Percentiles rank a stretch among this genome's conserved stretches.
Evolutionary conservation across 176 grass and related monocot species (phyloP).

Genomic region (Coix lacrymajobi): DNA sequence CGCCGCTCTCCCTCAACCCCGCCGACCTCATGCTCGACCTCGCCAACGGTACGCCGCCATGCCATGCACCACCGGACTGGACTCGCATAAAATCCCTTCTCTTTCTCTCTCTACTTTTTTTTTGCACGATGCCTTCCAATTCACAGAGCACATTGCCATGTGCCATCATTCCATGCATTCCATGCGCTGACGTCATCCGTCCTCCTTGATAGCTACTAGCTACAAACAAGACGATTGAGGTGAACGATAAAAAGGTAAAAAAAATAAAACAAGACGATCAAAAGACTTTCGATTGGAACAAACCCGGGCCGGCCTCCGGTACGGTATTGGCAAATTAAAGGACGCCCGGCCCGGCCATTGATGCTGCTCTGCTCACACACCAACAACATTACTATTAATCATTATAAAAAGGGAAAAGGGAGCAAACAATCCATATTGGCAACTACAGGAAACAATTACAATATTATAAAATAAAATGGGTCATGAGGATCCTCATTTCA

Average conservation of each 20-base stretch:
- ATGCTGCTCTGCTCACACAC: not conserved
- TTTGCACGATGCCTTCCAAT: slow-evolving; percentile 41
- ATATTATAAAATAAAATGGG: not conserved
- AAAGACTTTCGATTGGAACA: not conserved
- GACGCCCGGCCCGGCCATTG: too few species aligned
- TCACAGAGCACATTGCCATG: slow-evolving; percentile 38
- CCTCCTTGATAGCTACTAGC: not conserved
- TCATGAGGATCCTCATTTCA: not conserved
- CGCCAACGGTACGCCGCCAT: slow-evolving; percentile 58
- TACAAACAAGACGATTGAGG: not conserved
- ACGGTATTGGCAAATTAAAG: too few species aligned
- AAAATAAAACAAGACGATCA: not conserved
- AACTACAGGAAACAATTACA: not conserved
- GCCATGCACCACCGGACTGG: not conserved
- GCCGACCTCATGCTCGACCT: slow-evolving; percentile 98
- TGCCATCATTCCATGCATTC: slow-evolving; percentile 4
- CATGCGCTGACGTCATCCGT: slow-evolving; percentile 1
- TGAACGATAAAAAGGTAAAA: not conserved
- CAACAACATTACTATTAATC: not conserved
- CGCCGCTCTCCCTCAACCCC: slow-evolving; percentile 75
- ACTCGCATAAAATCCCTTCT: not conserved
- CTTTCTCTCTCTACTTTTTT: not conserved
- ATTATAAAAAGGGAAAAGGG: not conserved
- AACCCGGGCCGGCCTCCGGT: not conserved
- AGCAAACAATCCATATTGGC: too few species aligned